A percentile compares a stretch with the other conserved stretches of the same genome.
Conservation (phyloP, 2,329 filamentous ascomycete genomes). For the Monosporascus sp. region DNA sequence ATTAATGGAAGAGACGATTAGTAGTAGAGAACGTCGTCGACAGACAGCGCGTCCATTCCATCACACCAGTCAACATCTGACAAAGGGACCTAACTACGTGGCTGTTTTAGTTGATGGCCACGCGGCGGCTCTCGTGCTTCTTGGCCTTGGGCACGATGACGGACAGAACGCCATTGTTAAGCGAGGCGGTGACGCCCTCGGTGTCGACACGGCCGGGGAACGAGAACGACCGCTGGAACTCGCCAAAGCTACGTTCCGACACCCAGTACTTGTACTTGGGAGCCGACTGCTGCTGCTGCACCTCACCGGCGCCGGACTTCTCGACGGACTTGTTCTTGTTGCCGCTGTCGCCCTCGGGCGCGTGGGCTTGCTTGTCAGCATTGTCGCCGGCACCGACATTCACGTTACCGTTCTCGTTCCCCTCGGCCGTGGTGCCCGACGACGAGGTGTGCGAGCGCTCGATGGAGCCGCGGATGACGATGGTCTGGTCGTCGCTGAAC, state of each 20-base stretch:
- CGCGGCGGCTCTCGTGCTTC: slow-evolving; percentile 51
- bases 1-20: no score
- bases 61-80: no score
- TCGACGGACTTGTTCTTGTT: slow-evolving; percentile 20
- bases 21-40: no score
- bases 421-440: slow-evolving; percentile 39
- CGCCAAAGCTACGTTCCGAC: slow-evolving; percentile 58
- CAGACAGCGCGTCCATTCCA: no score
- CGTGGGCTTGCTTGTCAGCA: slow-evolving; percentile 36
- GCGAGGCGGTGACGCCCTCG: slow-evolving; percentile 53
- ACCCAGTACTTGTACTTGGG: slow-evolving; percentile 62
- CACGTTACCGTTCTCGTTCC: slow-evolving; percentile 20
- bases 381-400: slow-evolving; percentile 4
- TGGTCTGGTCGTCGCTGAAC: slow-evolving; percentile 70
- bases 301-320: slow-evolving; percentile 20
- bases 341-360: slow-evolving; percentile 25
- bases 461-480: slow-evolving; percentile 63
- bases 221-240: slow-evolving; percentile 63
- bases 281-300: slow-evolving; percentile 12
- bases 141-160: slow-evolving; percentile 62
- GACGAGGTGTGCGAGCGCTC: slow-evolving; percentile 59
- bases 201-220: slow-evolving; percentile 62
- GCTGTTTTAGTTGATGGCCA: slow-evolving; percentile 45
- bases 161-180: slow-evolving; percentile 61
- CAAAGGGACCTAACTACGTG: not conserved